A percentile compares a stretch with the other conserved stretches of the same genome.
Conservation (phyloP, 192 early-diverging fungal genomes). For the Coemansia sp. region DNA sequence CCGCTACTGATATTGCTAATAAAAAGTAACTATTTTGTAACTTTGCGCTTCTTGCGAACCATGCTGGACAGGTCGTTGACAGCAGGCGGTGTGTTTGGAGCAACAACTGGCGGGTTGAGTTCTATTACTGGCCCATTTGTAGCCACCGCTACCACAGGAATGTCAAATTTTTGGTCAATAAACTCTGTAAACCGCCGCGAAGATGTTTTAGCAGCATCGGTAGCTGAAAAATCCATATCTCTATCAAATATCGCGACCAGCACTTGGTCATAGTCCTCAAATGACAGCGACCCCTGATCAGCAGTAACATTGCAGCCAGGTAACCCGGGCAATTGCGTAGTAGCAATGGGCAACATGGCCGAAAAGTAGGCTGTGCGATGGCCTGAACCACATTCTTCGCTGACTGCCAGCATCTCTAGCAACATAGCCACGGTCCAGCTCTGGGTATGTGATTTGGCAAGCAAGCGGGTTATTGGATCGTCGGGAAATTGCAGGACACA, state of each 20-base stretch:
- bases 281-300: conserved; percentile 23
- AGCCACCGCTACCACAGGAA: conserved; percentile 2
- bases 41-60: conserved; percentile 48
- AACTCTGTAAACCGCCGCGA: conserved; percentile 19
- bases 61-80: conserved; percentile 39
- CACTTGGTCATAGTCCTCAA: conserved; percentile 33
- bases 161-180: conserved; percentile 13
- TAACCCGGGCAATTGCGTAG: background rate
- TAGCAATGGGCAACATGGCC: conserved; percentile 13
- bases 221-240: conserved; percentile 43
- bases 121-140: conserved; percentile 16
- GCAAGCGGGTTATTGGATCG: conserved; percentile 51
- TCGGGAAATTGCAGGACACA: conserved; percentile 52
- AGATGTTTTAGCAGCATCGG: conserved; percentile 12
- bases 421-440: conserved; percentile 59
- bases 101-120: background rate
- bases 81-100: background rate
- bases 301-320: conserved; percentile 3
- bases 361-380: conserved; percentile 68
- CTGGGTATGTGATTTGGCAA: conserved; percentile 26
- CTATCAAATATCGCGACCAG: conserved; percentile 37
- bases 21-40: background rate
- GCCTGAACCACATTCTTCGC: conserved; percentile 75
- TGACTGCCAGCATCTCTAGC: conserved; percentile 65
- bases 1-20: no score